A percentile compares a stretch with the other conserved stretches of the same genome.
phyloP scores from a whole-genome alignment of 1,284 basidiomycete genomes.

The Puccinia hordei region DNA sequence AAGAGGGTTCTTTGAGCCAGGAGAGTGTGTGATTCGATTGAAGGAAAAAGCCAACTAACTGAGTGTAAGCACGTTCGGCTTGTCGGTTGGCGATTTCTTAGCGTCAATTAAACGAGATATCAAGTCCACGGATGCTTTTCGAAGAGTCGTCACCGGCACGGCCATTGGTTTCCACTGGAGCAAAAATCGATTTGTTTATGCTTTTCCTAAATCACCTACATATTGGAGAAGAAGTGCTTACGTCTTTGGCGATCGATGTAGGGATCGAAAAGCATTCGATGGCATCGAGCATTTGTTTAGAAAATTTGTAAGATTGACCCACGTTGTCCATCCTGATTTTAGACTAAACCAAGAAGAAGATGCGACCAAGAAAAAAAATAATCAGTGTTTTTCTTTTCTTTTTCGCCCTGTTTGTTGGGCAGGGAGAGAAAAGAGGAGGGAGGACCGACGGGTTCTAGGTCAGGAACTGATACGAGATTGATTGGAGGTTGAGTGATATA shows the following conservation, averaged over 20 bases:
- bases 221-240: too few species aligned
- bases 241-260: conserved; percentile 34
- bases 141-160: conserved; percentile 33
- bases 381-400: too few species aligned
- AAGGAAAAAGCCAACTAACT: conserved; percentile 1
- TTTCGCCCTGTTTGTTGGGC: background rate
- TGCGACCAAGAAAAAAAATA: background rate
- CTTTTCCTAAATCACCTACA: too few species aligned
- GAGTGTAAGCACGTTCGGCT: conserved; percentile 31
- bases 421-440: background rate
- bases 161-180: conserved; percentile 41
- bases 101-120: conserved; percentile 1
- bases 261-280: conserved; percentile 37
- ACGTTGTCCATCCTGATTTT: conserved; percentile 13
- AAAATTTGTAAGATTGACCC: conserved; percentile 27
- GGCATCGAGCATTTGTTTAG: background rate
- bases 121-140: conserved; percentile 36
- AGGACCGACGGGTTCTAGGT: conserved; percentile 21
- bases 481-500: conserved; percentile 28
- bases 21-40: background rate
- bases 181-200: background rate
- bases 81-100: background rate
- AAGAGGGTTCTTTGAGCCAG: background rate
- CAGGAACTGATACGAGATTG: conserved; percentile 16
- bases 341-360: too few species aligned